These are phyloP conservation scores for Alternaria viburni DNA, from an alignment of 2,329 filamentous ascomycete genomes.

Conservation along the genomic window DNA sequence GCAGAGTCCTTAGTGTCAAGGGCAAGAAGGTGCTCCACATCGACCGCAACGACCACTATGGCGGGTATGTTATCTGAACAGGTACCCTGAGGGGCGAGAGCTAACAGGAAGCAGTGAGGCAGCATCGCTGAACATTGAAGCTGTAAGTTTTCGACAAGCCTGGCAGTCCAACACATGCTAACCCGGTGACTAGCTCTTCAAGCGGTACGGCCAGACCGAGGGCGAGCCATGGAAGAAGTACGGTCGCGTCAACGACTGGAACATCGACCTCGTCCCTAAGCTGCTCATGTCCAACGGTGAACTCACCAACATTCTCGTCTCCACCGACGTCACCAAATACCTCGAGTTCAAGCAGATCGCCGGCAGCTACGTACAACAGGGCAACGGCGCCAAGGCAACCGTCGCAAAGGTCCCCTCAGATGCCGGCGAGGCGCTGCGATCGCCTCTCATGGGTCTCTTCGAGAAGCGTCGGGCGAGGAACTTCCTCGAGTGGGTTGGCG, in stretches of 20 bases:
- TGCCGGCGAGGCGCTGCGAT: slow-evolving; percentile 83
- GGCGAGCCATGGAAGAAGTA: slow-evolving; percentile 99
- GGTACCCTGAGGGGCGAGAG: slow-evolving; percentile 11
- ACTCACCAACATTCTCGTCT: slow-evolving; percentile 97
- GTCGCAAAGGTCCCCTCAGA: slow-evolving; percentile 97
- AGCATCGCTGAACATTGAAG: slow-evolving; percentile 93
- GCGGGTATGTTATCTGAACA: slow-evolving; percentile 71
- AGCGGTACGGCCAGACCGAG: slow-evolving; percentile 87
- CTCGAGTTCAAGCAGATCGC: slow-evolving; percentile 71
- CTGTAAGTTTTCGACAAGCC: slow-evolving; percentile 60
- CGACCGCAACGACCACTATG: slow-evolving; percentile 97
- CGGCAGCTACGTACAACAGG: slow-evolving; percentile 95
- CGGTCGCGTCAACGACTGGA: slow-evolving; percentile 96
- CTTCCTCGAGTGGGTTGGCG: slow-evolving; percentile 94
- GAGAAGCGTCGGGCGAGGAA: slow-evolving; percentile 97
- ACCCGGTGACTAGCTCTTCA: slow-evolving; percentile 75
- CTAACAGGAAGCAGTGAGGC: slow-evolving; percentile 71
- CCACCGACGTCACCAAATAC: slow-evolving; percentile 73
- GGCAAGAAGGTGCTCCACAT: slow-evolving; percentile 99
- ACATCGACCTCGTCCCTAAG: slow-evolving; percentile 98
- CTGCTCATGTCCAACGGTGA: slow-evolving; percentile 98
- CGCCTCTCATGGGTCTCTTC: slow-evolving; percentile 94
- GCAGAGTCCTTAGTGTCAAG: slow-evolving; percentile 93
- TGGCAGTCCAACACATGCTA: slow-evolving; percentile 46
- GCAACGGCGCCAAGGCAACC: slow-evolving; percentile 79